phyloP scores from a whole-genome alignment of 495 filamentous ascomycete genomes.

The Daldinia grandis region DNA sequence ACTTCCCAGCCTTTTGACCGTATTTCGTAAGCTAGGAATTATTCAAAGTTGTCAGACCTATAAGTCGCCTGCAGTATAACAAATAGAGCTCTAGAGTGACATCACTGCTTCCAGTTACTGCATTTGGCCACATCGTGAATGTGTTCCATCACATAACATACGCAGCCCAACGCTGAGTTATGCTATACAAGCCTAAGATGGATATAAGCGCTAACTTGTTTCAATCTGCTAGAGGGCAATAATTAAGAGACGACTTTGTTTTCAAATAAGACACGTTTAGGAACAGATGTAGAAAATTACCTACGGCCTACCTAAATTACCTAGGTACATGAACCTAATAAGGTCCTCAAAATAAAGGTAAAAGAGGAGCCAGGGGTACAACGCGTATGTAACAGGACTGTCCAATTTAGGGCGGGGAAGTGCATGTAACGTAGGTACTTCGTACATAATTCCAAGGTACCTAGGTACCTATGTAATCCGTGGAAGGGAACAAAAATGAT shows the following conservation, averaged over 20 bases:
- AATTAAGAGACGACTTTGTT: neutral
- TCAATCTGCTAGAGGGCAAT: neutral
- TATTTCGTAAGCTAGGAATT: neutral
- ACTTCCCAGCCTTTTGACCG: neutral
- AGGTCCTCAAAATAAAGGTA: neutral
- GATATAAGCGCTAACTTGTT: neutral
- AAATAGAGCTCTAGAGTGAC: slow-evolving; percentile 14
- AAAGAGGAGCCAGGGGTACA: slow-evolving; percentile 17
- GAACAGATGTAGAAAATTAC: neutral
- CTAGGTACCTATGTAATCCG: neutral
- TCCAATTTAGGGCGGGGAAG: slow-evolving; percentile 23
- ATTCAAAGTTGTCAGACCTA: slow-evolving; percentile 2
- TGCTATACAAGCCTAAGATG: neutral
- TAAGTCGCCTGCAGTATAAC: neutral
- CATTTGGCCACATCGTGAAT: neutral
- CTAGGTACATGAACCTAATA: slow-evolving; percentile 6
- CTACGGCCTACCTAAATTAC: neutral
- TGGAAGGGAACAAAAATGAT: neutral
- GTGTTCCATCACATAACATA: slow-evolving; percentile 4
- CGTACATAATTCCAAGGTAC: neutral
- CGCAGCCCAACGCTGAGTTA: neutral
- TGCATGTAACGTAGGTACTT: neutral
- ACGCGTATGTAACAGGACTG: neutral
- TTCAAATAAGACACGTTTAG: neutral
- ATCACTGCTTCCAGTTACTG: slow-evolving; percentile 18